These are phyloP conservation scores for Dothistroma septosporum DNA, from an alignment of 2,329 filamentous ascomycete genomes.

Conservation along the genomic window DNA sequence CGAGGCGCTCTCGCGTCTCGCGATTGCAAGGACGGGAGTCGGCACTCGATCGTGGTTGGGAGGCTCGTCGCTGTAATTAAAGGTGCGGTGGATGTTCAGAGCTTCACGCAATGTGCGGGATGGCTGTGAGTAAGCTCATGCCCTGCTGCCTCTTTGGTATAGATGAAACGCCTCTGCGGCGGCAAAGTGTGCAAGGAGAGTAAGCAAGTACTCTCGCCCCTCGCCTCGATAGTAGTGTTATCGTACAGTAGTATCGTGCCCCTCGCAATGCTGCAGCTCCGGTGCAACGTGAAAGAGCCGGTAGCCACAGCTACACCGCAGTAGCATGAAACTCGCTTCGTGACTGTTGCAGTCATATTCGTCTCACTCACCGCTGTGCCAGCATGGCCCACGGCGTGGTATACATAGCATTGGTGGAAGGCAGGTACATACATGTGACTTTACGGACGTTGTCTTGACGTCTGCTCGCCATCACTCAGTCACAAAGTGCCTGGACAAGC, in stretches of 20 bases:
- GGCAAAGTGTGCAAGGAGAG: neutral
- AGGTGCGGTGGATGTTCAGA: neutral
- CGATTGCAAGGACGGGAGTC: neutral
- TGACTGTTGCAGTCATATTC: neutral
- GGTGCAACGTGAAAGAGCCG: constrained; percentile 6
- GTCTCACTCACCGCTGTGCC: neutral
- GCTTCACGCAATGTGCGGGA: neutral
- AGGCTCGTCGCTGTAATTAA: neutral
- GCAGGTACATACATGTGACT: neutral
- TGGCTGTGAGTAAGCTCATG: neutral
- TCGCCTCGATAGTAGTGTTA: neutral
- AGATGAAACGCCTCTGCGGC: neutral
- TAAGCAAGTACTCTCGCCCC: constrained; percentile 1
- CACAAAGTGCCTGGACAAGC: neutral
- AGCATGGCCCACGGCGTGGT: neutral
- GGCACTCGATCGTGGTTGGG: neutral
- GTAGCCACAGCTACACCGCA: constrained; percentile 11
- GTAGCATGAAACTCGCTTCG: constrained; percentile 1
- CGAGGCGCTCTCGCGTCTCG: constrained; percentile 6
- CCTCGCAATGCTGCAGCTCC: constrained; percentile 6
- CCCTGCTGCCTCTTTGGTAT: neutral
- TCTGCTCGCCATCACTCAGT: neutral
- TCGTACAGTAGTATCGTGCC: neutral
- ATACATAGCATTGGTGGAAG: neutral
- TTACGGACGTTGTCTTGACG: neutral